Conservation (phyloP, 2,329 filamentous ascomycete species). For the Pseudogymnoascus sp. region DNA sequence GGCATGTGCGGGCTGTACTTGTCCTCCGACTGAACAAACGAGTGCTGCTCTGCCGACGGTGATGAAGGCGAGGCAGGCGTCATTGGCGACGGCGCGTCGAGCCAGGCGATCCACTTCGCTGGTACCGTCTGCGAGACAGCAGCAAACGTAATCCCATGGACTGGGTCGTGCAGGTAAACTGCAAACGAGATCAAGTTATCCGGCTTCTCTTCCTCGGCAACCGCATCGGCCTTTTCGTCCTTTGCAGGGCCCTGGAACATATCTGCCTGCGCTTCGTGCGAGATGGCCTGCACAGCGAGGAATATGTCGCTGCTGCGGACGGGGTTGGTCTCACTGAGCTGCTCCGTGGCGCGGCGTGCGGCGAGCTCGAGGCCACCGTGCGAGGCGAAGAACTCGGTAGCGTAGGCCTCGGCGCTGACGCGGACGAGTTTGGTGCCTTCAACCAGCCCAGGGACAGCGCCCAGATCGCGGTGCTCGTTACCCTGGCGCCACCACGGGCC, state of each 20-base stretch:
- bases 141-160: conserved; percentile 83
- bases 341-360: conserved; percentile 70
- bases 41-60: conserved; percentile 22
- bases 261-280: conserved; percentile 53
- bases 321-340: conserved; percentile 76
- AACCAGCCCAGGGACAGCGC: conserved; percentile 68
- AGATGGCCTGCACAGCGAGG: conserved; percentile 85
- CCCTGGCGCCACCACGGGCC: conserved; percentile 91
- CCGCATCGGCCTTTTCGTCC: conserved; percentile 47
- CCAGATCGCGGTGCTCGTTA: conserved; percentile 65
- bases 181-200: conserved; percentile 67
- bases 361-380: conserved; percentile 75
- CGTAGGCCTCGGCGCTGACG: conserved; percentile 81
- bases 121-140: conserved; percentile 78
- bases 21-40: conserved; percentile 39
- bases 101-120: conserved; percentile 80
- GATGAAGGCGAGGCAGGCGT: conserved; percentile 39
- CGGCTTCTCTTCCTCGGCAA: conserved; percentile 41
- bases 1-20: conserved; percentile 50
- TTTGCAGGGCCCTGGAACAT: conserved; percentile 60
- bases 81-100: conserved; percentile 64
- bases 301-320: conserved; percentile 92
- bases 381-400: conserved; percentile 72
- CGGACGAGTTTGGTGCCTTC: conserved; percentile 89
- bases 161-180: conserved; percentile 75